Conservation (phyloP, 176 grass and related monocot species). For the Oryza australiensis region DNA sequence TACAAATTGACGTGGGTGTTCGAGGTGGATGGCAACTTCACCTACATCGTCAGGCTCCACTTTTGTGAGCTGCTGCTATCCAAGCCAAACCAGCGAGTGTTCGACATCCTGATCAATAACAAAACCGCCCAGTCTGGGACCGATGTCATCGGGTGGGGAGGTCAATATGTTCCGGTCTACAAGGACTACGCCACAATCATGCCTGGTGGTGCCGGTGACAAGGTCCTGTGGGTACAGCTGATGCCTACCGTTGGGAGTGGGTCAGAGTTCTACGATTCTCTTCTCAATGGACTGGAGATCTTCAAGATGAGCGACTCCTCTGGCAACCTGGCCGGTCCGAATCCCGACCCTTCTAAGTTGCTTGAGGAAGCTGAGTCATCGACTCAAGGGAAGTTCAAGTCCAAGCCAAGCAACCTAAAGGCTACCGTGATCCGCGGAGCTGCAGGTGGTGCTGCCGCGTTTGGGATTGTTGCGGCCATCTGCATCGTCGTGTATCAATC, state of each 20-base stretch:
- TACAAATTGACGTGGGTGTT: constrained; percentile 72
- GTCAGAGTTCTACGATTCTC: constrained; percentile 48
- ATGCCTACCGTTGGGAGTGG: constrained; percentile 18
- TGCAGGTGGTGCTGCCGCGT: constrained; percentile 52
- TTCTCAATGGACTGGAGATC: constrained; percentile 69
- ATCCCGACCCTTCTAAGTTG: constrained; percentile 66
- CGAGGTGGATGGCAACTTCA: constrained; percentile 71
- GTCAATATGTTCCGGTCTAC: constrained; percentile 51
- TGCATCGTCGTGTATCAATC: constrained; percentile 43
- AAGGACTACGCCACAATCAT: constrained; percentile 59
- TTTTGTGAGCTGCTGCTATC: constrained; percentile 53
- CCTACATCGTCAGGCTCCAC: constrained; percentile 66
- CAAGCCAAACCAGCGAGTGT: constrained; percentile 60
- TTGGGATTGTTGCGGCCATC: constrained; percentile 49
- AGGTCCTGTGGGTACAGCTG: constrained; percentile 59
- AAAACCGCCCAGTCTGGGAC: constrained; percentile 48
- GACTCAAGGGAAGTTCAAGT: constrained; percentile 27
- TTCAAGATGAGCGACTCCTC: constrained; percentile 62
- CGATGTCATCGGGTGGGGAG: constrained; percentile 53
- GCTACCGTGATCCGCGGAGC: constrained; percentile 42
- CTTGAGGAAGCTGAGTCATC: constrained; percentile 37
- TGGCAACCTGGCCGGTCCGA: constrained; percentile 69
- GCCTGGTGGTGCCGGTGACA: not conserved
- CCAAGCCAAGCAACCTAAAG: constrained; percentile 18
- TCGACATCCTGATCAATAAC: constrained; percentile 70